Conservation (phyloP, 768 basidiomycete genomes). For the Agaricus subrufescens region DNA sequence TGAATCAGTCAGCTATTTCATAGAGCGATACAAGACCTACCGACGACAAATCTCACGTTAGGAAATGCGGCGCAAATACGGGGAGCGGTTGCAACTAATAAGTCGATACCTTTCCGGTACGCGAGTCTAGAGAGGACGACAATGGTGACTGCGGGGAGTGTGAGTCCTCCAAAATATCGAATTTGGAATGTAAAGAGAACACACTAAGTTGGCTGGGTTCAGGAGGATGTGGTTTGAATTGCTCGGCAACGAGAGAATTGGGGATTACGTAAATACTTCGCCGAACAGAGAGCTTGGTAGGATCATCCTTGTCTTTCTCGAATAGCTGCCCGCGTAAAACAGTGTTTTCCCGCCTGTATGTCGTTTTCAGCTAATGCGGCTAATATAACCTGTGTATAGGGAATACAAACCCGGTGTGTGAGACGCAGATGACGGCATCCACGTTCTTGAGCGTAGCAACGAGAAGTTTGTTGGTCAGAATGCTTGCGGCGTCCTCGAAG, state of each 20-base stretch:
- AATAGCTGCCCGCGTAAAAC: slow-evolving; percentile 82
- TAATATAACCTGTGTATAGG: background rate
- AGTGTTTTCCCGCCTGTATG: slow-evolving; percentile 91
- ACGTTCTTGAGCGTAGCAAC: slow-evolving; percentile 84
- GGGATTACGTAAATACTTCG: slow-evolving; percentile 87
- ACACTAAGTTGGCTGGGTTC: slow-evolving; percentile 53
- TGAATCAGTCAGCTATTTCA: no score
- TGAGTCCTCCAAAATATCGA: background rate
- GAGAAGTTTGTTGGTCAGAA: slow-evolving; percentile 94
- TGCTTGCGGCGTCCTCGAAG: slow-evolving; percentile 95
- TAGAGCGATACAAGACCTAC: slow-evolving; percentile 29
- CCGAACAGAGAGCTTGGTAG: slow-evolving; percentile 40
- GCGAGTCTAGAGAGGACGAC: slow-evolving; percentile 87
- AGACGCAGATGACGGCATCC: slow-evolving; percentile 94
- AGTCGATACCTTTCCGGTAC: slow-evolving; percentile 94
- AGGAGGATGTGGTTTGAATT: slow-evolving; percentile 67
- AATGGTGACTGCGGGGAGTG: slow-evolving; percentile 67
- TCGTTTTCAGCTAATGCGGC: background rate
- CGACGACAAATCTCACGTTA: slow-evolving; percentile 85
- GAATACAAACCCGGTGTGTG: slow-evolving; percentile 80
- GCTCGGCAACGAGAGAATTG: slow-evolving; percentile 82
- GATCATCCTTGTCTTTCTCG: slow-evolving; percentile 41
- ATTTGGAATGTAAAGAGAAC: slow-evolving; percentile 14
- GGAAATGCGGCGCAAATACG: slow-evolving; percentile 83
- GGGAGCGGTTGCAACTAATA: slow-evolving; percentile 89